Evolutionary conservation across 2,329 filamentous ascomycete species (phyloP).

Genomic region (Xylariaceae sp.): DNA sequence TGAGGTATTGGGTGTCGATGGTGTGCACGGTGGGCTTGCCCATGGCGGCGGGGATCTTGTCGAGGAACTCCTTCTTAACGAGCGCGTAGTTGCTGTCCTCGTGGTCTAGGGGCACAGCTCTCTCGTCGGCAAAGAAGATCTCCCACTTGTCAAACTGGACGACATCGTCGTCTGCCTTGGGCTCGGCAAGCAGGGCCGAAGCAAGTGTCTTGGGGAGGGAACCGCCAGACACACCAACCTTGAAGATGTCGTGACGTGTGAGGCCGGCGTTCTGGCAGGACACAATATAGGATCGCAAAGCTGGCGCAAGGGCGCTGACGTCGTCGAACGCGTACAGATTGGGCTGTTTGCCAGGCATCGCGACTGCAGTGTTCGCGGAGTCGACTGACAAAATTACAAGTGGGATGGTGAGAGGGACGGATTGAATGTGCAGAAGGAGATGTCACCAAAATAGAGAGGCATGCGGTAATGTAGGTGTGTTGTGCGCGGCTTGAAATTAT

Average conservation of each 20-base stretch:
- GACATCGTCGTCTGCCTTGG: constrained; percentile 52
- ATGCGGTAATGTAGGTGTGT: not conserved
- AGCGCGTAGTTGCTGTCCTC: constrained; percentile 91
- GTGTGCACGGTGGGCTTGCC: constrained; percentile 70
- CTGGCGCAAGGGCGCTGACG: constrained; percentile 65
- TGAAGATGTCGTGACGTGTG: constrained; percentile 77
- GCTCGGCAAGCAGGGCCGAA: constrained; percentile 67
- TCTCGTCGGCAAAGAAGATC: constrained; percentile 98
- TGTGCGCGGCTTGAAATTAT: too few relatives aligned
- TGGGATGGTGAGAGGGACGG: constrained; percentile 1
- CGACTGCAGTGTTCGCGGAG: constrained; percentile 15
- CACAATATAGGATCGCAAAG: constrained; percentile 78
- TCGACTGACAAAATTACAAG: not conserved
- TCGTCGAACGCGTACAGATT: constrained; percentile 78
- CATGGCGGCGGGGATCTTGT: constrained; percentile 71
- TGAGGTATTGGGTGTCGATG: constrained; percentile 62
- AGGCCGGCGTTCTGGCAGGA: constrained; percentile 77
- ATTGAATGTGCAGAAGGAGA: constrained; percentile 1
- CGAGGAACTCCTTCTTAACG: constrained; percentile 79
- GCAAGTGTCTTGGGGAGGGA: constrained; percentile 87
- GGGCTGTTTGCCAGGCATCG: constrained; percentile 53
- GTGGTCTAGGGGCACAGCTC: constrained; percentile 87
- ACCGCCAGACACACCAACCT: constrained; percentile 88
- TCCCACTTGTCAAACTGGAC: constrained; percentile 87
- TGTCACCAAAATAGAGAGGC: constrained; percentile 1